Evolutionary conservation across 1,284 basidiomycete genomes (phyloP).

Genomic region (Ceratobasidium papillatum): DNA sequence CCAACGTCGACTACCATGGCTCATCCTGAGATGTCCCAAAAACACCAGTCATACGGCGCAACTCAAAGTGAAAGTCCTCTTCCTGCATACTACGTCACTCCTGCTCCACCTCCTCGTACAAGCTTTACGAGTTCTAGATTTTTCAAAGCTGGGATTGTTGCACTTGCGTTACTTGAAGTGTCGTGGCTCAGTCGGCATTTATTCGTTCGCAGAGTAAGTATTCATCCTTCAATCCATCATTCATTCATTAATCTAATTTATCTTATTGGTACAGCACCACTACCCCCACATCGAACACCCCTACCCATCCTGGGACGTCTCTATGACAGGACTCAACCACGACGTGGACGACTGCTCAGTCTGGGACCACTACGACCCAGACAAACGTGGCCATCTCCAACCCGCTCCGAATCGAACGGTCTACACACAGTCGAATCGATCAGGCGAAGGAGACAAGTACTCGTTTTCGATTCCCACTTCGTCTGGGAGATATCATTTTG

Average conservation of each 20-base stretch:
- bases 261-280: neutral
- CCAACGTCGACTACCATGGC: neutral
- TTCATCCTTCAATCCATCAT: neutral
- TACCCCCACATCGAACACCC: neutral
- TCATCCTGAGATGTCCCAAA: constrained; percentile 6
- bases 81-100: constrained; percentile 25
- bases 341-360: constrained; percentile 19
- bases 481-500: constrained; percentile 22
- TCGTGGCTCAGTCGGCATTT: constrained; percentile 6
- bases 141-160: constrained; percentile 1
- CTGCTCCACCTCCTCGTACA: constrained; percentile 7
- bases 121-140: constrained; percentile 10
- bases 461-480: constrained; percentile 27
- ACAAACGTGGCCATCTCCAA: neutral
- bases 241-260: neutral
- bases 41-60: constrained; percentile 14
- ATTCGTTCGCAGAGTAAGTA: neutral
- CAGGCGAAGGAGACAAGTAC: constrained; percentile 19
- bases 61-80: neutral
- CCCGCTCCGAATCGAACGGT: neutral
- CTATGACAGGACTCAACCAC: constrained; percentile 4
- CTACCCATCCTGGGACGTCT: neutral
- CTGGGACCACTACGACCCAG: constrained; percentile 34
- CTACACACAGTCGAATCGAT: neutral
- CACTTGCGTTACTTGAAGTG: neutral